Percentiles rank a stretch among this genome's conserved stretches.
Conservation (phyloP, 495 filamentous ascomycete species). For the Penicillium silybi region DNA sequence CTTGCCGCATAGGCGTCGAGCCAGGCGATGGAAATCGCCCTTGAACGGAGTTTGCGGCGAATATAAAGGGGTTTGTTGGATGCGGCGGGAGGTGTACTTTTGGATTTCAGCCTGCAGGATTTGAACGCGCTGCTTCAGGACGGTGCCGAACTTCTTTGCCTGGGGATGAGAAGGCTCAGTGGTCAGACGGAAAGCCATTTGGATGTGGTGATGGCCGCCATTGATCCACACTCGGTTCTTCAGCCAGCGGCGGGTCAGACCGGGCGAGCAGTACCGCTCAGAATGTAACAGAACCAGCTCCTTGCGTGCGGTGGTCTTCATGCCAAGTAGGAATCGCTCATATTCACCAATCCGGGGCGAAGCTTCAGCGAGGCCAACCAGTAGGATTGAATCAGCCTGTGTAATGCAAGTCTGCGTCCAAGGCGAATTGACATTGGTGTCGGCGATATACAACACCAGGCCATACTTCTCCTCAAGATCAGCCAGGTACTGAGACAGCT, state of each 20-base stretch:
- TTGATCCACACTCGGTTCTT: slow-evolving; percentile 97
- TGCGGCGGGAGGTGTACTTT: slow-evolving; percentile 86
- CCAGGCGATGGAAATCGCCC: slow-evolving; percentile 92
- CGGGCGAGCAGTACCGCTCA: slow-evolving; percentile 81
- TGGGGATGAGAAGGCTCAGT: slow-evolving; percentile 73
- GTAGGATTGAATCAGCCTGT: slow-evolving; percentile 91
- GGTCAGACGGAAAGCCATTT: slow-evolving; percentile 86
- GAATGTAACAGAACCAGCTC: slow-evolving; percentile 90
- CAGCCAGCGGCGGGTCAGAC: slow-evolving; percentile 83
- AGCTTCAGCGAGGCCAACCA: slow-evolving; percentile 87
- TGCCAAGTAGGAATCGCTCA: slow-evolving; percentile 89
- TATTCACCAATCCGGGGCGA: slow-evolving; percentile 92
- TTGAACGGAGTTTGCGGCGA: slow-evolving; percentile 90
- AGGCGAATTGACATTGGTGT: slow-evolving; percentile 90
- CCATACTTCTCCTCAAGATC: slow-evolving; percentile 97
- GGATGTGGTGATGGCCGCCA: slow-evolving; percentile 96
- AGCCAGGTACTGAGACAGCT: slow-evolving; percentile 91
- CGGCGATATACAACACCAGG: slow-evolving; percentile 93
- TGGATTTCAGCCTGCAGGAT: slow-evolving; percentile 95
- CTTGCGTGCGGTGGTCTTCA: slow-evolving; percentile 95
- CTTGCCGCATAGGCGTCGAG: slow-evolving; percentile 86
- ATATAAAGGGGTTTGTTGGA: slow-evolving; percentile 83
- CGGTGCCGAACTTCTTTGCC: slow-evolving; percentile 73
- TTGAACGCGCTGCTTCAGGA: slow-evolving; percentile 88
- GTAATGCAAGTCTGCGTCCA: slow-evolving; percentile 98